These are phyloP conservation scores for Rehmannia glutinosa DNA, from an alignment of 257 asterid genomes.

Conservation along the genomic window DNA sequence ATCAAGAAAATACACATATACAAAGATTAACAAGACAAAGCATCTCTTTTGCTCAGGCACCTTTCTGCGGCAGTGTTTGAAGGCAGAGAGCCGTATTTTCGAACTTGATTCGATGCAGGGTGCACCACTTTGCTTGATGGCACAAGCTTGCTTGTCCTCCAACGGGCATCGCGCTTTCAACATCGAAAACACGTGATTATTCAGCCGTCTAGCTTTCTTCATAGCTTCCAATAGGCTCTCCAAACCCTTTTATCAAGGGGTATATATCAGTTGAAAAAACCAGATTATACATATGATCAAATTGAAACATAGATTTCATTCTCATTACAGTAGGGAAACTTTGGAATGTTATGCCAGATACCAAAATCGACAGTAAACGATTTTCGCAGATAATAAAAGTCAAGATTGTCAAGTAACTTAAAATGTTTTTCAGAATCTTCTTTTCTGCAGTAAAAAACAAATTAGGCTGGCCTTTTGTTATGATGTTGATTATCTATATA, in stretches of 20 bases:
- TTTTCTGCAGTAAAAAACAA: background rate
- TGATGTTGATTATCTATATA: background rate
- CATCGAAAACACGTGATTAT: conserved; percentile 86
- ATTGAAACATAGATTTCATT: too few relatives aligned
- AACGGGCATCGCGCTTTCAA: conserved; percentile 92
- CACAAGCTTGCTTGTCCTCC: conserved; percentile 98
- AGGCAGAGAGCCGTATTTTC: conserved; percentile 94
- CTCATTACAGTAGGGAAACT: too few relatives aligned
- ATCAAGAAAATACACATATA: background rate
- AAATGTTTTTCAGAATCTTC: background rate
- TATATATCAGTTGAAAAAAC: background rate
- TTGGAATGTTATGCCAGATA: background rate
- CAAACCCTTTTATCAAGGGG: conserved; percentile 53
- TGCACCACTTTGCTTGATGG: conserved; percentile 91
- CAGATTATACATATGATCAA: too few relatives aligned
- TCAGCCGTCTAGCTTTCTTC: conserved; percentile 91
- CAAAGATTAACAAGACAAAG: conserved; percentile 4
- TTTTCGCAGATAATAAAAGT: background rate
- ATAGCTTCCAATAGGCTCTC: conserved; percentile 75
- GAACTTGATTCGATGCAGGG: conserved; percentile 85
- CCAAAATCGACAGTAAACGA: background rate
- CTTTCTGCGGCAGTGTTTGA: conserved; percentile 92
- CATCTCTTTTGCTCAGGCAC: conserved; percentile 48
- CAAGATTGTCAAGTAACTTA: too few relatives aligned
- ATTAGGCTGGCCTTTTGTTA: background rate